Conservation (phyloP, 495 filamentous ascomycete genomes). For the Aspergillus leporis region DNA sequence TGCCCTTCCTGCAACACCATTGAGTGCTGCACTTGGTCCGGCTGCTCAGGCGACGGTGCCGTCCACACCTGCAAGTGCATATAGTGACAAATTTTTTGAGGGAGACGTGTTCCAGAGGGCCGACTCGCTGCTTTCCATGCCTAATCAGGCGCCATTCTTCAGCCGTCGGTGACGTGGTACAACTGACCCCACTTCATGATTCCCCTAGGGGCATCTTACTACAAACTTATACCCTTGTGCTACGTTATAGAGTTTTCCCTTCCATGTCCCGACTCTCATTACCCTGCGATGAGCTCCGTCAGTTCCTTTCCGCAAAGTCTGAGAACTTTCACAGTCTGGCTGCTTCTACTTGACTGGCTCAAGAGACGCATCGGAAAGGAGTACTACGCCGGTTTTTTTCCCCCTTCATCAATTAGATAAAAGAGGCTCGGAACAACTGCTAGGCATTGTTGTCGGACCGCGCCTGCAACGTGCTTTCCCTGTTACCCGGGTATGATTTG, state of each 20-base stretch:
- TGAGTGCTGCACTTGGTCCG: constrained; percentile 83
- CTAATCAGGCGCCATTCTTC: constrained; percentile 44
- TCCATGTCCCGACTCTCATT: not conserved
- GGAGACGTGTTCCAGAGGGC: constrained; percentile 75
- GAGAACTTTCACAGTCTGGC: not conserved
- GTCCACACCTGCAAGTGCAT: constrained; percentile 70
- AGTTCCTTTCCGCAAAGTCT: not conserved
- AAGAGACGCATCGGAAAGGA: not conserved
- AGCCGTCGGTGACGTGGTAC: constrained; percentile 32
- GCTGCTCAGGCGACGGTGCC: constrained; percentile 89
- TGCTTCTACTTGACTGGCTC: constrained; percentile 1
- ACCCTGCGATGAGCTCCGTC: not conserved
- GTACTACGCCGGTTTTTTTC: not conserved
- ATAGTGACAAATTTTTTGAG: constrained; percentile 62
- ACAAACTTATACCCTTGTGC: not conserved
- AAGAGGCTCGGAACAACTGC: not conserved
- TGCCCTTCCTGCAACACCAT: constrained; percentile 62
- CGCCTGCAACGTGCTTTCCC: not conserved
- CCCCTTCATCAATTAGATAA: not conserved
- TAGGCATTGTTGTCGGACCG: not conserved
- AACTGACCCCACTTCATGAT: not conserved
- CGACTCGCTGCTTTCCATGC: constrained; percentile 66
- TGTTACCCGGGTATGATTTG: constrained; percentile 8
- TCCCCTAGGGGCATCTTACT: not conserved
- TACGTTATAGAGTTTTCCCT: not conserved